A percentile compares a stretch with the other conserved stretches of the same genome.
These are phyloP conservation scores for Fusarium oligoseptatum DNA, from an alignment of 2,329 filamentous ascomycete species.

Conservation along the genomic window DNA sequence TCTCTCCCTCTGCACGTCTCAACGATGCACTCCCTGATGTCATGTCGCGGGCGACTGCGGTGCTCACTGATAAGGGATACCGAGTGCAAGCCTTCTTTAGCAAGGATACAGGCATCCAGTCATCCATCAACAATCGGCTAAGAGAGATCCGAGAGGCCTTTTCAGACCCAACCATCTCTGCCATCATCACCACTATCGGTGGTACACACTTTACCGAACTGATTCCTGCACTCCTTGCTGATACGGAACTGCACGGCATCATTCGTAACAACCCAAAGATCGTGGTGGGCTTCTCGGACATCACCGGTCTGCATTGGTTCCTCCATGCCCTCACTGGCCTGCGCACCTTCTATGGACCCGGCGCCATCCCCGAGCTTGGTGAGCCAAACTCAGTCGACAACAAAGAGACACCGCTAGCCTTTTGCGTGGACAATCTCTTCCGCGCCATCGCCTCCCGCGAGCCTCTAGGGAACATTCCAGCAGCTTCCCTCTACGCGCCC, in stretches of 20 bases:
- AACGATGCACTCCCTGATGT: constrained; percentile 48
- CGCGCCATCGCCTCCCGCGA: constrained; percentile 44
- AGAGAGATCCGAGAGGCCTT: constrained; percentile 56
- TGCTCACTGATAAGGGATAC: constrained; percentile 52
- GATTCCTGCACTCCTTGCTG: constrained; percentile 53
- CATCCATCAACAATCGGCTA: constrained; percentile 52
- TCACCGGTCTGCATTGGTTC: constrained; percentile 59
- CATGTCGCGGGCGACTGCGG: constrained; percentile 47
- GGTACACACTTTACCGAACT: constrained; percentile 57
- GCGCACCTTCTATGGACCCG: constrained; percentile 60
- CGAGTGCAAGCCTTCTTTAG: constrained; percentile 51
- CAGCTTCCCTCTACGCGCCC: constrained; percentile 51
- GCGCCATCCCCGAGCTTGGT: constrained; percentile 55
- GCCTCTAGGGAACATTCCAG: constrained; percentile 49
- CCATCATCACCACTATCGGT: constrained; percentile 57
- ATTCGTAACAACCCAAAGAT: constrained; percentile 57
- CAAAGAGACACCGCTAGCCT: constrained; percentile 47
- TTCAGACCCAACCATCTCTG: constrained; percentile 51
- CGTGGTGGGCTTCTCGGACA: constrained; percentile 58
- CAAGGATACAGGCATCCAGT: constrained; percentile 48
- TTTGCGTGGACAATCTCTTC: constrained; percentile 51
- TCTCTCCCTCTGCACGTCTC: constrained; percentile 57
- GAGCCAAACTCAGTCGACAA: constrained; percentile 42
- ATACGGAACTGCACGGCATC: constrained; percentile 50
- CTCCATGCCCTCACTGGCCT: constrained; percentile 54